A percentile compares a stretch with the other conserved stretches of the same genome.
These are phyloP conservation scores for Mycena vulgaris DNA, from an alignment of 768 basidiomycete species.

Conservation along the genomic window DNA sequence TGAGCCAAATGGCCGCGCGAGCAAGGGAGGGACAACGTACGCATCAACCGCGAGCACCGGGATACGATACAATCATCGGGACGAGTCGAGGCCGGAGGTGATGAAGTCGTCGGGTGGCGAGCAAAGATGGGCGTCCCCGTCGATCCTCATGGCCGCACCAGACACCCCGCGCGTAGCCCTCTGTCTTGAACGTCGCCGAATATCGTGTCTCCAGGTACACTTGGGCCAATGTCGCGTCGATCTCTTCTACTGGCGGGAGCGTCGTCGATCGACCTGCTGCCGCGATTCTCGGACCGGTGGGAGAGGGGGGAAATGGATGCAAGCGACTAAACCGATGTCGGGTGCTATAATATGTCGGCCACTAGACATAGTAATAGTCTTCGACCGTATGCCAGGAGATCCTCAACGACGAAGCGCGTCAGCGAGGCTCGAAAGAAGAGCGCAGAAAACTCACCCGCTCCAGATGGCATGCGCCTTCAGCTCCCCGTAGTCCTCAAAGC, in stretches of 20 bases:
- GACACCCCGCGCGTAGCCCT: background rate
- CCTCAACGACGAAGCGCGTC: too few species aligned
- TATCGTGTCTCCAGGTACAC: background rate
- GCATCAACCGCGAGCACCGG: background rate
- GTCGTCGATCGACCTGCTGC: background rate
- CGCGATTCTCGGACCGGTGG: background rate
- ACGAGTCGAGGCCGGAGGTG: background rate
- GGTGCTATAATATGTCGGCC: too few species aligned
- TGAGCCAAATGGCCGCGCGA: background rate
- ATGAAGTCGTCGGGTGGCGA: background rate
- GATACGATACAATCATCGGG: background rate
- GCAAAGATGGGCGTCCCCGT: background rate
- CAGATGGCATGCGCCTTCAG: slow-evolving; percentile 11
- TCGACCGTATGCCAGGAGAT: too few species aligned
- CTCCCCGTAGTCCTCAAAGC: slow-evolving; percentile 1
- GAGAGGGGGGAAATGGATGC: background rate
- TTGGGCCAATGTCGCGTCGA: background rate
- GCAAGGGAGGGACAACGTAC: background rate
- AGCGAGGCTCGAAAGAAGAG: too few species aligned
- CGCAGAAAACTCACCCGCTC: background rate
- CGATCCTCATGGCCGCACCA: background rate
- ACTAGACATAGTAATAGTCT: too few species aligned
- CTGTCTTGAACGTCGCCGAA: background rate
- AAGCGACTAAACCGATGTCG: too few species aligned
- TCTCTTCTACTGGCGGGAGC: background rate